phyloP scores from a whole-genome alignment of 106 monocot species.

The Chionographis japonica region DNA sequence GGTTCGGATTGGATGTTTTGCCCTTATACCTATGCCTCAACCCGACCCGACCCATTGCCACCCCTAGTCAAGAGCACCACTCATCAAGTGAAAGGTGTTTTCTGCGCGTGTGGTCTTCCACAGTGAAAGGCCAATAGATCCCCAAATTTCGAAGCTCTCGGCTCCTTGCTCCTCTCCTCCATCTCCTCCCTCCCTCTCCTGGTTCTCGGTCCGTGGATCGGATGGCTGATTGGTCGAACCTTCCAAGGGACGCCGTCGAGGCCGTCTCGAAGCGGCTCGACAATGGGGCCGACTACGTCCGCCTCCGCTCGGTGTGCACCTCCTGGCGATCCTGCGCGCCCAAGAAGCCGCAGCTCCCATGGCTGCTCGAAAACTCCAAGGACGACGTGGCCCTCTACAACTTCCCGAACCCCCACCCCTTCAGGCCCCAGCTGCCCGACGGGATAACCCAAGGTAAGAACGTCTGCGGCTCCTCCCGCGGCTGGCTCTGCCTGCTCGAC shows the following conservation, averaged over 20 bases:
- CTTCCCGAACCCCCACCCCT: neutral
- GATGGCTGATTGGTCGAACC: neutral
- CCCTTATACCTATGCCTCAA: too few relatives aligned
- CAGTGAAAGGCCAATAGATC: too few relatives aligned
- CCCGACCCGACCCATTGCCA: too few relatives aligned
- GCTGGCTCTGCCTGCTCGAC: neutral
- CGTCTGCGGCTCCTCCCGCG: neutral
- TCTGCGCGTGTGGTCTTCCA: too few relatives aligned
- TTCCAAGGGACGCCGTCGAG: neutral
- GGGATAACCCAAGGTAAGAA: neutral
- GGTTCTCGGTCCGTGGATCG: too few relatives aligned
- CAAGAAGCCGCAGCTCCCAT: neutral
- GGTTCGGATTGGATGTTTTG: too few relatives aligned
- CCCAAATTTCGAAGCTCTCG: too few relatives aligned
- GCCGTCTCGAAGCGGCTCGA: neutral
- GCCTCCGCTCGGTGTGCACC: neutral
- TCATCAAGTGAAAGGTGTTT: too few relatives aligned
- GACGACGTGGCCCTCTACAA: neutral
- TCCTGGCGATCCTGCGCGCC: neutral
- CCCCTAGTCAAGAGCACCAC: too few relatives aligned
- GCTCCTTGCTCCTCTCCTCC: too few relatives aligned
- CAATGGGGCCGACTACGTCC: neutral
- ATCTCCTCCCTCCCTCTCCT: too few relatives aligned
- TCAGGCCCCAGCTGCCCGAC: neutral
- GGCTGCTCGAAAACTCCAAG: too few relatives aligned